Conservation (phyloP, 1,284 basidiomycete species). For the Cronartium ribicola region DNA sequence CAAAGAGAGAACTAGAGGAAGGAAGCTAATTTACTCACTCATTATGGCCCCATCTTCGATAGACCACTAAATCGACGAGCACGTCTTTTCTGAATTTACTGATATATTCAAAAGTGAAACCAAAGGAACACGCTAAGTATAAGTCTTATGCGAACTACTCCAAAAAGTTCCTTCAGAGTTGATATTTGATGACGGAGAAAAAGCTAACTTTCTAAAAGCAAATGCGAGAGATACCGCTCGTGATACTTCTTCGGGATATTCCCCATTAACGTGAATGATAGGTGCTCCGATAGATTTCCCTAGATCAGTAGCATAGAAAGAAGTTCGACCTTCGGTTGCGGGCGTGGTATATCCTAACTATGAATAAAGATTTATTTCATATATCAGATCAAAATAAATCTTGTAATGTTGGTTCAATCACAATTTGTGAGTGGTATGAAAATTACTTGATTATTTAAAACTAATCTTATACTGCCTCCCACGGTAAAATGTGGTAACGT, state of each 20-base stretch:
- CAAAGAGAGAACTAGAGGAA: background rate
- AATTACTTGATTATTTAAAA: constrained; percentile 61
- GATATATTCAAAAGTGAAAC: background rate
- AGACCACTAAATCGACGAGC: constrained; percentile 73
- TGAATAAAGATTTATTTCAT: no score
- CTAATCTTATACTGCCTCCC: constrained; percentile 79
- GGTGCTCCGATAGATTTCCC: constrained; percentile 85
- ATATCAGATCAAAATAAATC: no score
- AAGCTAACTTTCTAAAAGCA: constrained; percentile 63
- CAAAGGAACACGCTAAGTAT: no score
- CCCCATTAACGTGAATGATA: constrained; percentile 85
- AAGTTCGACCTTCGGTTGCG: constrained; percentile 72
- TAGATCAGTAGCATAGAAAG: constrained; percentile 79
- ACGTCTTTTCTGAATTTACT: constrained; percentile 47
- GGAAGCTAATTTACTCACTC: no score
- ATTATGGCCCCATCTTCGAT: constrained; percentile 74
- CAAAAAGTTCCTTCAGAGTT: background rate
- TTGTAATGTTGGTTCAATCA: no score
- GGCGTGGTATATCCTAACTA: constrained; percentile 77
- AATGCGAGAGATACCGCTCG: constrained; percentile 73
- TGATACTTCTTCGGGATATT: constrained; percentile 71
- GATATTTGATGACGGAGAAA: background rate
- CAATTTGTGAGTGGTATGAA: no score
- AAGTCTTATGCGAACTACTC: background rate
- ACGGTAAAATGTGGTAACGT: constrained; percentile 71